Conservation (phyloP, 2,329 filamentous ascomycete genomes). For the Cephalotrichum gorgonifer region DNA sequence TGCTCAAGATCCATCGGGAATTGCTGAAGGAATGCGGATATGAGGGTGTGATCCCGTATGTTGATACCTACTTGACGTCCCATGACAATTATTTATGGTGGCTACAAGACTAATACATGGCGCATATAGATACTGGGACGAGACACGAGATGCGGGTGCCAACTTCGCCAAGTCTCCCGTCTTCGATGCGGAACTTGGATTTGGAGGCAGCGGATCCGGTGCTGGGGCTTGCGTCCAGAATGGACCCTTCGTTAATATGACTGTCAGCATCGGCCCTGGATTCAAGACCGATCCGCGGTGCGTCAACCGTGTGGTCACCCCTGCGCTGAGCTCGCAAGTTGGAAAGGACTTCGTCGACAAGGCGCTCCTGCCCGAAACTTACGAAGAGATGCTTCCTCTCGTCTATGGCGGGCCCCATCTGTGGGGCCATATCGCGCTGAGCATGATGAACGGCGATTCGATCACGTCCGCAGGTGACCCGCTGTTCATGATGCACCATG, state of each 20-base stretch:
- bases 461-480: constrained; percentile 7
- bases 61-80: background rate
- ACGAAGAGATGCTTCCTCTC: constrained; percentile 2
- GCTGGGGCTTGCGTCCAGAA: constrained; percentile 1
- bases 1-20: constrained; percentile 5
- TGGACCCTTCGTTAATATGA: constrained; percentile 7
- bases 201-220: constrained; percentile 5
- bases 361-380: constrained; percentile 1
- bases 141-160: constrained; percentile 4
- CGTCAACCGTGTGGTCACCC: constrained; percentile 5
- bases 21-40: constrained; percentile 6
- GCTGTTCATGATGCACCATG: constrained; percentile 8
- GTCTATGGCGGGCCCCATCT: constrained; percentile 6
- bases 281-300: constrained; percentile 5
- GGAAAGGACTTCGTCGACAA: constrained; percentile 5
- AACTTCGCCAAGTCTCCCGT: constrained; percentile 2
- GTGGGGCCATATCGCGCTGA: constrained; percentile 5
- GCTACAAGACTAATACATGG: background rate
- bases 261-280: constrained; percentile 6
- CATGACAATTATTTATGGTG: background rate
- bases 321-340: constrained; percentile 4
- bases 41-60: constrained; percentile 3
- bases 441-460: constrained; percentile 7
- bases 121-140: constrained; percentile 6
- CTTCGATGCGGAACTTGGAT: constrained; percentile 5